Base-by-base conservation (phyloP, 176 grass and related monocot species). In the Oryza longistaminata region DNA sequence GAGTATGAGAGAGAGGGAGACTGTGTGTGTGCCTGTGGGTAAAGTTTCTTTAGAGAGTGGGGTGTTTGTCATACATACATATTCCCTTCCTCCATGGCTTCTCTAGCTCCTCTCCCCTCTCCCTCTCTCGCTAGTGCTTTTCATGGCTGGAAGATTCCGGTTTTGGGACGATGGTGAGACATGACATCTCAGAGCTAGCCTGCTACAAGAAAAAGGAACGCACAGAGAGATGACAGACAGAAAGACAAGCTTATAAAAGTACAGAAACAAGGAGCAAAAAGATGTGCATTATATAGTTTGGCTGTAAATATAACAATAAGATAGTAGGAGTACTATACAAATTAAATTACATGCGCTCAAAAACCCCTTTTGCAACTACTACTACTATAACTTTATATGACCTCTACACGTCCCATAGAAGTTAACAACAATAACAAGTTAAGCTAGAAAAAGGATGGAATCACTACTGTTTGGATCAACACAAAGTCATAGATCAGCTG, bases 111-210 rank as follows among this genome's bases (percentile, higher is more conserved):
- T 27, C 60, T 77, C n/a, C 46, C 21, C 71, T 27, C 43, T 61
- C 25, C 5, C 24, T 71, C 35, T 29, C 71, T 85, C 55, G 66
- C 73, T 86, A 92, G 86, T 88, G 86, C 83, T 86, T 89, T 88
- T 82, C 86, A 92, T 89, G 90, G 82, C 90, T 85, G 90, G 90
- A 92, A 88, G 87, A 92, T 87, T 91, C 89, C 83, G 88, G 70
- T 71, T 82, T 34, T 60, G 80, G 75, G 89, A 73, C 45, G 26
- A 87, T 76, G 85, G 80, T 79, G 85, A 90, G 91, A 90, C 85
- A 88, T 86, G 91, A 93, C 88, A 88, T 90, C 85, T 93, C 88
- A 83, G 76, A 90, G 75, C 80, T 76, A 82, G 71, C 73, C 86
- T 88, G 86, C 72, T 85, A 52, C 67, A 88, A 70, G 82, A 77